Evolutionary conservation across 139 green algal genomes (phyloP), one percentile per base, ranked within the genome.

Genomic region (Microglena sp.): DNA sequence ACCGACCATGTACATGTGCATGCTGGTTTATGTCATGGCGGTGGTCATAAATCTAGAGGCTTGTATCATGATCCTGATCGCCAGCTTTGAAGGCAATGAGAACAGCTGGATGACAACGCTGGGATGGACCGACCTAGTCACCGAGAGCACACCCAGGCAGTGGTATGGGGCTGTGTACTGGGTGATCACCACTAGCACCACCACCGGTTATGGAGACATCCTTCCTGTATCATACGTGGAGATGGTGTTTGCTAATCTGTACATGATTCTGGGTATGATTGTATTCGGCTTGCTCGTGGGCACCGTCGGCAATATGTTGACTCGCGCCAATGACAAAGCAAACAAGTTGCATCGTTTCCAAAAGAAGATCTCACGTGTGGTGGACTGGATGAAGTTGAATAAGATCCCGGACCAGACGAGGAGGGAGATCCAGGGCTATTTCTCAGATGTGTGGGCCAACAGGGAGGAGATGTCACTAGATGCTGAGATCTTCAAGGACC

Each of bases 271-370:
- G 18, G 72, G 72, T 36, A 69, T 79, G 67, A 57, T 79, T n/a
- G 65, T 79, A 54, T 79, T 79, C n/a, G 72, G 72, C 0, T 62
- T 79, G 62, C 67, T 79, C 59, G 72, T 79, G 27, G 69, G 40
- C 40, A 50, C 11, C 40, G 11, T 50, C 40, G 18, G 11, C 40
- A 50, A 11, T 24, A 11, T 50, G 18, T 50, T 50, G 40, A 64
- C 56, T 7, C 29, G 56, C 18, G 56, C 56, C 5, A 45, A 11
- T 21, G 28, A 27, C 31, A 11, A 44, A 11, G 56, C 56, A 7
- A 28, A 64, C 56, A 44, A 64, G 56, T 31, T 64, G 8, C 31
- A 44, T 21, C 6, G 40, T 6, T 71, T 65, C 55, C 36, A 40
- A 5, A 64, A 71, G 35, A 71, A 71, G 55, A 64, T 71, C 3